These are phyloP conservation scores for Fusarium praegraminearum DNA, from an alignment of 2,329 filamentous ascomycete species.

Conservation along the genomic window DNA sequence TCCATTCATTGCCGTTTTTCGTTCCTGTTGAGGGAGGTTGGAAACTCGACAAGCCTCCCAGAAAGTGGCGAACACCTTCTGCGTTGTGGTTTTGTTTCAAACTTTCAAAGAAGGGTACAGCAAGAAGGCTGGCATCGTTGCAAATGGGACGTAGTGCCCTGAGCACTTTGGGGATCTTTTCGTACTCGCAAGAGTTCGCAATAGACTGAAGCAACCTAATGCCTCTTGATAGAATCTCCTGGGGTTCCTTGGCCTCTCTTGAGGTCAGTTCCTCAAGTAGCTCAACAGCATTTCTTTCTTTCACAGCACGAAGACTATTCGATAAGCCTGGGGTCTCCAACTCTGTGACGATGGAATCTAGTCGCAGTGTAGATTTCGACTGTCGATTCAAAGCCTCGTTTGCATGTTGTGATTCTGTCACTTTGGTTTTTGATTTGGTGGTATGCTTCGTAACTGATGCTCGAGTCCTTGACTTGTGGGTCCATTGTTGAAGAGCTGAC, in stretches of 20 bases:
- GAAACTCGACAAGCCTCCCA: constrained; percentile 30
- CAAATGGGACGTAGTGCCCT: constrained; percentile 40
- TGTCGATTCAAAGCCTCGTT: not conserved
- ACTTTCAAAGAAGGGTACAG: constrained; percentile 41
- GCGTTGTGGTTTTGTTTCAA: constrained; percentile 27
- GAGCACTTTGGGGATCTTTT: constrained; percentile 36
- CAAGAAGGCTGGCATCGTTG: constrained; percentile 41
- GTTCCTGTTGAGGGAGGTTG: constrained; percentile 3
- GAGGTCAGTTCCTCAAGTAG: constrained; percentile 37
- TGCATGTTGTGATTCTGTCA: not conserved
- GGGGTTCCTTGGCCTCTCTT: constrained; percentile 23
- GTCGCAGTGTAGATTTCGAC: not conserved
- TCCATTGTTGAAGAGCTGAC: constrained; percentile 8
- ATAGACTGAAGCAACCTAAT: constrained; percentile 45
- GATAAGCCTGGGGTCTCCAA: constrained; percentile 18
- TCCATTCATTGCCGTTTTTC: constrained; percentile 36
- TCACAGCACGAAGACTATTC: not conserved
- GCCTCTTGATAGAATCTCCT: constrained; percentile 32
- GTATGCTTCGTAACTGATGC: not conserved
- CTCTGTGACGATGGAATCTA: constrained; percentile 30
- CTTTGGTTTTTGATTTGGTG: not conserved
- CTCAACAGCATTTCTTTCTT: constrained; percentile 28
- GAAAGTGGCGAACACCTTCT: constrained; percentile 32
- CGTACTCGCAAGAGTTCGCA: constrained; percentile 33
- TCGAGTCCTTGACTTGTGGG: not conserved